These are phyloP conservation scores for Aethionema arabicum DNA, from an alignment of 345 rosid species.

Conservation along the genomic window DNA sequence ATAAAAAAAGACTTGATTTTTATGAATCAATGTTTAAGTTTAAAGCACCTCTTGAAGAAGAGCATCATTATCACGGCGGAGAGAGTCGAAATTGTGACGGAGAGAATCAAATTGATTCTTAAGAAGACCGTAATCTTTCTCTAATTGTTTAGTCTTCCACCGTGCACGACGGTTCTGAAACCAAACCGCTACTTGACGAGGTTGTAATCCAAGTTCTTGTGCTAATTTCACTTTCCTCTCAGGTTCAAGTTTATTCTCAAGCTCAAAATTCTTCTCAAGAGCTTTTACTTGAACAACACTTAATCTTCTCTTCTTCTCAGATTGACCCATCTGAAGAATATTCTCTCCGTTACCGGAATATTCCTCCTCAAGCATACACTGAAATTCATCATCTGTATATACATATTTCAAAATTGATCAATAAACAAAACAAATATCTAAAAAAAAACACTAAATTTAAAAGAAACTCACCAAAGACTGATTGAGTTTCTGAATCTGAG, in stretches of 20 bases:
- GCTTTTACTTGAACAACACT: constrained; percentile 80
- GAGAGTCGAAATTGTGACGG: constrained; percentile 53
- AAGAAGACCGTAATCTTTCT: constrained; percentile 63
- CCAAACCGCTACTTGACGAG: constrained; percentile 92
- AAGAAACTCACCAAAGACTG: constrained; percentile 65
- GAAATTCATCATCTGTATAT: constrained; percentile 67
- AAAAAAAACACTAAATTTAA: neutral
- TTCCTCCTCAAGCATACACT: constrained; percentile 84
- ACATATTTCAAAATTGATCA: neutral
- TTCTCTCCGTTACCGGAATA: constrained; percentile 28
- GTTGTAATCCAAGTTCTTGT: constrained; percentile 78
- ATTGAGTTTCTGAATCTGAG: constrained; percentile 79
- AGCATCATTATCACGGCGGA: constrained; percentile 74
- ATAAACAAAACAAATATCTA: neutral
- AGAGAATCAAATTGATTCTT: constrained; percentile 62
- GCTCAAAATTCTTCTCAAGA: constrained; percentile 82
- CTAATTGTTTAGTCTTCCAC: constrained; percentile 84
- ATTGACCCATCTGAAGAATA: constrained; percentile 41
- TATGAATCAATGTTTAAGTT: too few relatives aligned
- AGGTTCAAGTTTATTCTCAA: constrained; percentile 82
- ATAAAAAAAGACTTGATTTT: too few relatives aligned
- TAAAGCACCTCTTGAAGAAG: constrained; percentile 71
- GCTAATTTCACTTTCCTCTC: constrained; percentile 84
- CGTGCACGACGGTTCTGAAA: constrained; percentile 89
- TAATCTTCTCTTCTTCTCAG: constrained; percentile 80